phyloP scores from a whole-genome alignment of 805 yeast genomes.

The Pichia phayaonensis region DNA sequence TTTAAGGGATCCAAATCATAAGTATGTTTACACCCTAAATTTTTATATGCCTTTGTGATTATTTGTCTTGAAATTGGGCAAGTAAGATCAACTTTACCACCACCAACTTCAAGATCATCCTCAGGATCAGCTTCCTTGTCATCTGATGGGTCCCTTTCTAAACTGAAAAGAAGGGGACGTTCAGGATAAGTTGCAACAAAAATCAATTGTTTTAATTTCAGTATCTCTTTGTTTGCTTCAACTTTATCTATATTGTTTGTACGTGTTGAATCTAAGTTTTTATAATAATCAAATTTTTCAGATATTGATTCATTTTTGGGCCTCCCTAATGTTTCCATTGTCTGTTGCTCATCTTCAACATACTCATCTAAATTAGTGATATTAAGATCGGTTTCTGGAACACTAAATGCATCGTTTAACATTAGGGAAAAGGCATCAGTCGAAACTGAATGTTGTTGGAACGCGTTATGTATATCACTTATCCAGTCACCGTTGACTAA shows the following conservation, averaged over 20 bases:
- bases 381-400: not conserved
- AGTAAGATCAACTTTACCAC: constrained; percentile 59
- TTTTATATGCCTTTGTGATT: constrained; percentile 49
- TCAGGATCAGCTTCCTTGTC: constrained; percentile 48
- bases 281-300: not conserved
- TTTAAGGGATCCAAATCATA: constrained; percentile 44
- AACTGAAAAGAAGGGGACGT: constrained; percentile 45
- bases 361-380: constrained; percentile 18
- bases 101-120: constrained; percentile 59
- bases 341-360: constrained; percentile 9
- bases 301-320: not conserved
- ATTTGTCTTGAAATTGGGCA: constrained; percentile 58
- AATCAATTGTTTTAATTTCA: not conserved
- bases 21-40: constrained; percentile 51
- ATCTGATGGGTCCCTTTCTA: constrained; percentile 12
- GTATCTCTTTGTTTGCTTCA: not conserved
- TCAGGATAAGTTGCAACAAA: constrained; percentile 51
- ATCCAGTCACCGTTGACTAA: not conserved
- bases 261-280: not conserved
- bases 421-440: constrained; percentile 1
- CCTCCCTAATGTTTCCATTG: not conserved
- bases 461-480: constrained; percentile 3
- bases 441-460: not conserved
- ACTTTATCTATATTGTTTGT: not conserved
- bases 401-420: not conserved